Percentiles rank a stretch among this genome's conserved stretches.
phyloP scores from a whole-genome alignment of 805 yeast species.

The Komagataella populi region DNA sequence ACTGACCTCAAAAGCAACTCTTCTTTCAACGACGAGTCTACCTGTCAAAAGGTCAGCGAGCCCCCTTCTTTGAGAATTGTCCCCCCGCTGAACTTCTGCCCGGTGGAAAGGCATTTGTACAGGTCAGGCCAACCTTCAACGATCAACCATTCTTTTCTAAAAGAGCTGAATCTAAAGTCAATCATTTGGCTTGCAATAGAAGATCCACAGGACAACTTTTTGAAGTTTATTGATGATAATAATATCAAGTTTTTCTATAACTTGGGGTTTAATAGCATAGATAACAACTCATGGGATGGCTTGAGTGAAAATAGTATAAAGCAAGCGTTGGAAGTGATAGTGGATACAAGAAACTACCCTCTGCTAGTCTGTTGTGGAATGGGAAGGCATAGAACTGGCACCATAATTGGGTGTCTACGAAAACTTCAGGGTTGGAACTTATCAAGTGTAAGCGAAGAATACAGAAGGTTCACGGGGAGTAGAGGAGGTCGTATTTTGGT shows the following conservation, averaged over 20 bases:
- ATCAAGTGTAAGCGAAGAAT: slow-evolving; percentile 87
- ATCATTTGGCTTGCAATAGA: slow-evolving; percentile 93
- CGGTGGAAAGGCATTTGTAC: slow-evolving; percentile 79
- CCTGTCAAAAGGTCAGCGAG: slow-evolving; percentile 7
- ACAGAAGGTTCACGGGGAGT: slow-evolving; percentile 85
- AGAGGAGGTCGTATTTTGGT: slow-evolving; percentile 88
- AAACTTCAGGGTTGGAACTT: slow-evolving; percentile 95
- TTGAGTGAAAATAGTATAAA: slow-evolving; percentile 71
- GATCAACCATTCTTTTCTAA: slow-evolving; percentile 78
- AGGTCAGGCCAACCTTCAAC: slow-evolving; percentile 92
- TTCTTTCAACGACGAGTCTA: neutral
- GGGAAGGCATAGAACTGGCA: slow-evolving; percentile 97
- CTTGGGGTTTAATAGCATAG: slow-evolving; percentile 38
- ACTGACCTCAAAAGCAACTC: slow-evolving; percentile 11
- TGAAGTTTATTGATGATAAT: slow-evolving; percentile 66
- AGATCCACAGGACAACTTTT: slow-evolving; percentile 82
- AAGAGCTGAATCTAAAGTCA: slow-evolving; percentile 59
- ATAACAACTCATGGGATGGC: slow-evolving; percentile 88
- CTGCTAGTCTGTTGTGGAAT: slow-evolving; percentile 90
- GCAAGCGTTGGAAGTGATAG: slow-evolving; percentile 65
- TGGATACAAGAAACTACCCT: slow-evolving; percentile 67
- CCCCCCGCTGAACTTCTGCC: slow-evolving; percentile 92
- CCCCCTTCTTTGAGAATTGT: slow-evolving; percentile 62
- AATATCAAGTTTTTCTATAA: slow-evolving; percentile 74
- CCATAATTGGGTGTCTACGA: slow-evolving; percentile 88